phyloP scores from a whole-genome alignment of 495 filamentous ascomycete genomes.

The Xylaria curta region DNA sequence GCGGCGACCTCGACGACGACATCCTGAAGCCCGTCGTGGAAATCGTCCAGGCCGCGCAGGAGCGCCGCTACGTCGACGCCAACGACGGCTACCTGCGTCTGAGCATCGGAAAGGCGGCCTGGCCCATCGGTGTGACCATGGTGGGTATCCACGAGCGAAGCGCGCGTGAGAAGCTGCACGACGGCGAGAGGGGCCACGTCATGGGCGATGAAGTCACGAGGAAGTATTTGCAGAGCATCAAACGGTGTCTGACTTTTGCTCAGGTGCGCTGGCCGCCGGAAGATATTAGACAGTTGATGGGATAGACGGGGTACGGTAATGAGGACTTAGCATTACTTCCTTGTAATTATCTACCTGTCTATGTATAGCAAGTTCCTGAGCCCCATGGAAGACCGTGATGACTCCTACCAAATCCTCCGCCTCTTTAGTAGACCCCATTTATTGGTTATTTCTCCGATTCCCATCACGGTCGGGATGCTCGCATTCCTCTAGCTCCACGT shows the following conservation, averaged over 20 bases:
- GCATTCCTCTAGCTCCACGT: neutral
- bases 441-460: neutral
- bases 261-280: slow-evolving; percentile 96
- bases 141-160: slow-evolving; percentile 98
- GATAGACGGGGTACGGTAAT: slow-evolving; percentile 53
- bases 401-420: neutral
- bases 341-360: slow-evolving; percentile 15
- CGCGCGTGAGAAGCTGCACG: slow-evolving; percentile 92
- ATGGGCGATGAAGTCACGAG: slow-evolving; percentile 94
- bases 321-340: neutral
- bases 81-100: slow-evolving; percentile 93
- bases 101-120: slow-evolving; percentile 98
- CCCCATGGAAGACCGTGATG: neutral
- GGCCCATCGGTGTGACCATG: slow-evolving; percentile 99
- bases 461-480: neutral
- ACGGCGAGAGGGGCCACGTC: slow-evolving; percentile 91
- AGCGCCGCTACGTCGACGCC: slow-evolving; percentile 89
- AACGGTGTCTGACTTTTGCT: slow-evolving; percentile 94
- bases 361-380: neutral
- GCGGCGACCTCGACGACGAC: slow-evolving; percentile 74
- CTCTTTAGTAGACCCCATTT: neutral
- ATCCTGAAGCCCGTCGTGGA: slow-evolving; percentile 88
- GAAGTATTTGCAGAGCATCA: slow-evolving; percentile 97
- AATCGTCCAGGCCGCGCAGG: slow-evolving; percentile 89
- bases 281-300: slow-evolving; percentile 94